phyloP scores from a whole-genome alignment of 176 grass and related monocot genomes.

The Cenchrus fungigraminus region DNA sequence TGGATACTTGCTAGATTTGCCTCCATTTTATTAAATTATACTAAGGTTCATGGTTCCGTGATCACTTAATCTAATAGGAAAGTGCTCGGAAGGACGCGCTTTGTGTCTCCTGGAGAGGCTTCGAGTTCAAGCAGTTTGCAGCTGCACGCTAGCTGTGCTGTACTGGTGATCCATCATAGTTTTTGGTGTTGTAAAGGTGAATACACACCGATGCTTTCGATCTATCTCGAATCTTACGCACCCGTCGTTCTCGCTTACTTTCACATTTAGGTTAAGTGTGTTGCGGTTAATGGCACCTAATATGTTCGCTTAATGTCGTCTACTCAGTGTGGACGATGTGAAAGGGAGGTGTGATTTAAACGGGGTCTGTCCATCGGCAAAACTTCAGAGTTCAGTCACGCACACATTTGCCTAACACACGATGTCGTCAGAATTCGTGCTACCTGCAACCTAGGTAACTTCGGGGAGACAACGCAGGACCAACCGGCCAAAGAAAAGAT shows the following conservation, averaged over 20 bases:
- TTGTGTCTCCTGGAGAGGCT: slow-evolving; percentile 51
- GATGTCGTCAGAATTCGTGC: neutral
- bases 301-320: neutral
- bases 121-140: slow-evolving; percentile 36
- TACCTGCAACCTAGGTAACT: neutral
- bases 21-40: slow-evolving; percentile 25
- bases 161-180: slow-evolving; percentile 26
- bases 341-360: neutral
- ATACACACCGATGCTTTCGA: slow-evolving; percentile 3
- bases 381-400: neutral
- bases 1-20: slow-evolving; percentile 53
- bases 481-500: slow-evolving; percentile 8
- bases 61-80: slow-evolving; percentile 48
- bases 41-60: neutral
- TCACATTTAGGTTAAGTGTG: neutral
- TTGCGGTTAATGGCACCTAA: slow-evolving; percentile 5
- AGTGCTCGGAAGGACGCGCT: slow-evolving; percentile 47
- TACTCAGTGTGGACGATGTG: neutral
- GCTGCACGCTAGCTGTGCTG: slow-evolving; percentile 39
- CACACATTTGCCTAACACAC: neutral
- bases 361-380: neutral
- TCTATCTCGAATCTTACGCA: slow-evolving; percentile 39
- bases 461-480: neutral
- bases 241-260: neutral
- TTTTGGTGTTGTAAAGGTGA: slow-evolving; percentile 55